These are phyloP conservation scores for Sarocladium kiliense DNA, from an alignment of 2,329 filamentous ascomycete species.

Conservation along the genomic window DNA sequence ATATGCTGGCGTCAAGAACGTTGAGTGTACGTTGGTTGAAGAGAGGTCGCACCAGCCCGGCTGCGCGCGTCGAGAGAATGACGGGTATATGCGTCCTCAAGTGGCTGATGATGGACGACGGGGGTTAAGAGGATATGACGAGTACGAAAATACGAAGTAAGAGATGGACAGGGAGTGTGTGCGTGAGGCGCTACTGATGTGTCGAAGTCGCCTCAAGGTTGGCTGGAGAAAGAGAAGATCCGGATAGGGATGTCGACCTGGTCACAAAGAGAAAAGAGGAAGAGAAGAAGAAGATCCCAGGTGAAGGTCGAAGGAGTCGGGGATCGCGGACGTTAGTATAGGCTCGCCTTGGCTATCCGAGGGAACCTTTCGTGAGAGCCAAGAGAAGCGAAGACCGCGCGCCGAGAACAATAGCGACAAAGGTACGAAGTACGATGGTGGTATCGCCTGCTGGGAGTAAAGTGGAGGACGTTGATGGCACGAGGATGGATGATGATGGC, in stretches of 20 bases:
- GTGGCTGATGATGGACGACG: neutral
- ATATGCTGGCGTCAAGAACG: neutral
- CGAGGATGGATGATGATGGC: conserved; percentile 1
- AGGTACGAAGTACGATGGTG: neutral
- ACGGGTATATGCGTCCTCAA: neutral
- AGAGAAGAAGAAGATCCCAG: neutral
- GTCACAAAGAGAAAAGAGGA: neutral
- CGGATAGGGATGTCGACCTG: neutral
- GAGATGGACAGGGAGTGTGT: neutral
- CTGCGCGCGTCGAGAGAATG: conserved; percentile 3
- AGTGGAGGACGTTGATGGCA: conserved; percentile 8
- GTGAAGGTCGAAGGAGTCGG: neutral
- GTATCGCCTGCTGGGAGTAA: conserved; percentile 4
- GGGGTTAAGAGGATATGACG: neutral
- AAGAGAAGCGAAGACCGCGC: neutral
- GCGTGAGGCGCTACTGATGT: neutral
- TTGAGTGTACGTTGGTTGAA: neutral
- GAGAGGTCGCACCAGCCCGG: conserved; percentile 4
- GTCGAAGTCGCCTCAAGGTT: neutral
- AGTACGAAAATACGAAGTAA: neutral
- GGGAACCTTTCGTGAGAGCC: neutral
- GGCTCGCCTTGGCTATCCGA: neutral
- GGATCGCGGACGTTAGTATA: conserved; percentile 1
- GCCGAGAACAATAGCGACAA: conserved; percentile 1
- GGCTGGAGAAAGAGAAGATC: neutral